A percentile compares a stretch with the other conserved stretches of the same genome.
phyloP scores from a whole-genome alignment of 805 yeast species.

The Wickerhamiella kazuoi region DNA sequence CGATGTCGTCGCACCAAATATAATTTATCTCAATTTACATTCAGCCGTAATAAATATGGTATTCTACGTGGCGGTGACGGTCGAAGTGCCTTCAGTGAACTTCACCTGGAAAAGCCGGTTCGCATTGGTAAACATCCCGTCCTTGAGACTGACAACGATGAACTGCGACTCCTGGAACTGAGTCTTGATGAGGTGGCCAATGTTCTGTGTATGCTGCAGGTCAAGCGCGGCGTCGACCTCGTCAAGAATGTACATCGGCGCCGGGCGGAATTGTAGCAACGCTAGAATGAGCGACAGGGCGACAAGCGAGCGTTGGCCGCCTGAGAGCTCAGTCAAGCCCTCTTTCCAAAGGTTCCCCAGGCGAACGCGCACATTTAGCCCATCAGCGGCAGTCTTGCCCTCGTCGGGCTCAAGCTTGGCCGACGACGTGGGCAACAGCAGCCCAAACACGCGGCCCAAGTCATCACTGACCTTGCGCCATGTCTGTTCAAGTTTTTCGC shows the following conservation, averaged over 20 bases:
- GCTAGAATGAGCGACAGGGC: slow-evolving; percentile 89
- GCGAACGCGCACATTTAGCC: slow-evolving; percentile 77
- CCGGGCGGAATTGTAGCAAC: slow-evolving; percentile 83
- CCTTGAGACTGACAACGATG: slow-evolving; percentile 89
- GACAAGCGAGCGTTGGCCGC: slow-evolving; percentile 90
- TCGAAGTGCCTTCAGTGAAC: slow-evolving; percentile 88
- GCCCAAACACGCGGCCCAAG: slow-evolving; percentile 80
- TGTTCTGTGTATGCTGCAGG: slow-evolving; percentile 90
- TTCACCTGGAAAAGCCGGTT: slow-evolving; percentile 84
- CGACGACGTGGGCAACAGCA: slow-evolving; percentile 71
- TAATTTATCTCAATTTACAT: too few relatives aligned
- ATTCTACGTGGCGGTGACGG: background rate
- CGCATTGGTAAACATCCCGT: slow-evolving; percentile 96
- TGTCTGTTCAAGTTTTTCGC: slow-evolving; percentile 64
- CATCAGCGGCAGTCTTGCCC: slow-evolving; percentile 68
- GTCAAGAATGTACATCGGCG: slow-evolving; percentile 94
- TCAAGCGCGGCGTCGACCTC: slow-evolving; percentile 98
- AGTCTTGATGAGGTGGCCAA: slow-evolving; percentile 90
- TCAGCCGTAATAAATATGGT: too few relatives aligned
- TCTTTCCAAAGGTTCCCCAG: slow-evolving; percentile 93
- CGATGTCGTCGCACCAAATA: background rate
- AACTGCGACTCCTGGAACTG: slow-evolving; percentile 91
- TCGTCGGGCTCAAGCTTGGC: slow-evolving; percentile 77
- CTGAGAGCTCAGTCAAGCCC: slow-evolving; percentile 82
- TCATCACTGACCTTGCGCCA: slow-evolving; percentile 76